Conservation (phyloP, 164 flowering plant species). For the Warburgia ugandensis region DNA sequence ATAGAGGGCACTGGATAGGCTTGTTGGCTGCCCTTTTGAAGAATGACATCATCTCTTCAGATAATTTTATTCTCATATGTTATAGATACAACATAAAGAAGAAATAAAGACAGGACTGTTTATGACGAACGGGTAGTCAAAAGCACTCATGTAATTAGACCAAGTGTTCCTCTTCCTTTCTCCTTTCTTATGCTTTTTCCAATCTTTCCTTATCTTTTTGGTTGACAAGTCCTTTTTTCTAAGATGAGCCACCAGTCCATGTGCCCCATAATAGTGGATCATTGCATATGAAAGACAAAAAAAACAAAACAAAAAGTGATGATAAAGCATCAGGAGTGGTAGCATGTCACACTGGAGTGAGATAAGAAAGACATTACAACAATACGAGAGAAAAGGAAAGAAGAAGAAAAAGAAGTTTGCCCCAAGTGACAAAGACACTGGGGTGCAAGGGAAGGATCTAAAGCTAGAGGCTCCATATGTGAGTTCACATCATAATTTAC, state of each 20-base stretch:
- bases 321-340: conserved; percentile 13
- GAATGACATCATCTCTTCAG: too few relatives aligned
- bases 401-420: conserved; percentile 2
- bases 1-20: too few relatives aligned
- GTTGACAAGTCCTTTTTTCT: conserved; percentile 24
- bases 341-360: conserved; percentile 14
- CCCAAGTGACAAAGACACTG: conserved; percentile 7
- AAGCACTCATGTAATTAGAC: conserved; percentile 4
- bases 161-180: conserved; percentile 10
- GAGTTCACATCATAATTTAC: conserved; percentile 5
- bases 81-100: too few relatives aligned
- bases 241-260: conserved; percentile 33
- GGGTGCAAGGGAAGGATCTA: conserved; percentile 9
- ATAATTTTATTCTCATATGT: too few relatives aligned
- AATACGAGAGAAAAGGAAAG: not conserved
- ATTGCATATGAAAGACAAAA: conserved; percentile 42
- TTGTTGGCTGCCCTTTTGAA: too few relatives aligned
- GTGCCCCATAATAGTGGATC: conserved; percentile 44
- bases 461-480: conserved; percentile 4
- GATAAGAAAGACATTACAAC: conserved; percentile 15
- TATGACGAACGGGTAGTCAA: too few relatives aligned
- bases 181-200: conserved; percentile 14
- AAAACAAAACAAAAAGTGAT: conserved; percentile 17
- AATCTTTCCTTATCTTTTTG: conserved; percentile 22
- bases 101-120: too few relatives aligned